Conservation (phyloP, 139 green algal species). For the Picochlorum sp. region DNA sequence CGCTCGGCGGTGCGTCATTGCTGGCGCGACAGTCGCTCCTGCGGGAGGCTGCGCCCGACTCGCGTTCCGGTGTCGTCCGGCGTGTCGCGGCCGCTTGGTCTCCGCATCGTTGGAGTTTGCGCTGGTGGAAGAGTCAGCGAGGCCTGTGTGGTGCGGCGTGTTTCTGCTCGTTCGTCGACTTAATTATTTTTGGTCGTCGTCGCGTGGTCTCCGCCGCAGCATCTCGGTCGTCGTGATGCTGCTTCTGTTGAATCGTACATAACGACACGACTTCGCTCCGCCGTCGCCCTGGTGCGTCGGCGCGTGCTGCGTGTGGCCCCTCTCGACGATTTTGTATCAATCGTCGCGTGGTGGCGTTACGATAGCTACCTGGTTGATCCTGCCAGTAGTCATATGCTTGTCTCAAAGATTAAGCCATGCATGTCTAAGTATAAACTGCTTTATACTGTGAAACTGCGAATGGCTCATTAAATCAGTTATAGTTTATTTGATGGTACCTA, state of each 20-base stretch:
- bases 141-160: slow-evolving; percentile 2
- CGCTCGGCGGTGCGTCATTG: no score
- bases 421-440: slow-evolving; percentile 99
- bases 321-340: slow-evolving; percentile 3
- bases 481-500: slow-evolving; percentile 99
- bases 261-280: background rate
- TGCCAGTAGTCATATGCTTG: slow-evolving; percentile 97
- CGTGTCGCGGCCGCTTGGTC: background rate
- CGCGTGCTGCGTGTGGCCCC: background rate
- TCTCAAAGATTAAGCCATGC: slow-evolving; percentile 99
- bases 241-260: background rate
- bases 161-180: background rate
- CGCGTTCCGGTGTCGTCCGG: background rate
- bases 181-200: background rate
- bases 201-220: background rate
- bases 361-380: slow-evolving; percentile 89
- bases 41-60: no score
- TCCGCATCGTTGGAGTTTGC: background rate
- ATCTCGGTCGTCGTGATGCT: background rate
- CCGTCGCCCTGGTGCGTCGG: background rate
- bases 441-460: slow-evolving; percentile 99
- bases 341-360: background rate
- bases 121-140: background rate
- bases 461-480: slow-evolving; percentile 99
- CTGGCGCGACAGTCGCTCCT: no score